A percentile compares a stretch with the other conserved stretches of the same genome.
These are phyloP conservation scores for Picocystis sp. DNA, from an alignment of 163 green algal genomes.

Conservation along the genomic window DNA sequence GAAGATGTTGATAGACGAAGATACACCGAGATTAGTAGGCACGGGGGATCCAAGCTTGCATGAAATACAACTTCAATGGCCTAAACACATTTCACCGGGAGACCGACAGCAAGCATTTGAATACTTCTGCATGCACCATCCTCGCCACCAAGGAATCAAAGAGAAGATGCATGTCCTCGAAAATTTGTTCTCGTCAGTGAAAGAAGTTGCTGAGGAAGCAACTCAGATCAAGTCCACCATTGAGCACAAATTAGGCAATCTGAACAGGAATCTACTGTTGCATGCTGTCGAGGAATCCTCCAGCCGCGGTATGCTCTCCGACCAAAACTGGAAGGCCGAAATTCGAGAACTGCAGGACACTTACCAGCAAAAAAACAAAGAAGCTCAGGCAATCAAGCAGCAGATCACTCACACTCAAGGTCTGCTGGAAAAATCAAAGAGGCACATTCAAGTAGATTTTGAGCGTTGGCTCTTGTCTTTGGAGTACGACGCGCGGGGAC, in stretches of 20 bases:
- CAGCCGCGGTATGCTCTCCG: not conserved
- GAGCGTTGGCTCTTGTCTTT: slow-evolving; percentile 39
- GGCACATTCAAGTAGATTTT: slow-evolving; percentile 46
- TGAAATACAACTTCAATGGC: too few relatives aligned
- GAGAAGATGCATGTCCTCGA: slow-evolving; percentile 66
- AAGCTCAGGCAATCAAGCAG: slow-evolving; percentile 51
- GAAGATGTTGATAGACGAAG: too few relatives aligned
- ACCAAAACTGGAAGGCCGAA: slow-evolving; percentile 10
- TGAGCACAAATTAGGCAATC: slow-evolving; percentile 32
- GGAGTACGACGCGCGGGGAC: too few relatives aligned
- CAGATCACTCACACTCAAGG: slow-evolving; percentile 71
- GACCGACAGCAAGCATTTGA: slow-evolving; percentile 60
- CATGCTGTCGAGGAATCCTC: slow-evolving; percentile 26
- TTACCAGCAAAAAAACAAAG: slow-evolving; percentile 33
- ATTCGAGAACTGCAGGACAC: slow-evolving; percentile 20
- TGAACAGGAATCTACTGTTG: slow-evolving; percentile 50
- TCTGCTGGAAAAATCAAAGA: slow-evolving; percentile 49
- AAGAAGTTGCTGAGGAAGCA: slow-evolving; percentile 28
- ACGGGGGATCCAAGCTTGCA: too few relatives aligned
- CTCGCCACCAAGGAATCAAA: slow-evolving; percentile 57
- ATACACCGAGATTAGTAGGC: too few relatives aligned
- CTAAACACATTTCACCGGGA: not conserved
- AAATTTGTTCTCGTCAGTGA: slow-evolving; percentile 49
- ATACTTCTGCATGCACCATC: slow-evolving; percentile 41
- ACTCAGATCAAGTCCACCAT: slow-evolving; percentile 25